Conservation (phyloP, 2,329 filamentous ascomycete species). For the Xylariaceae sp. region DNA sequence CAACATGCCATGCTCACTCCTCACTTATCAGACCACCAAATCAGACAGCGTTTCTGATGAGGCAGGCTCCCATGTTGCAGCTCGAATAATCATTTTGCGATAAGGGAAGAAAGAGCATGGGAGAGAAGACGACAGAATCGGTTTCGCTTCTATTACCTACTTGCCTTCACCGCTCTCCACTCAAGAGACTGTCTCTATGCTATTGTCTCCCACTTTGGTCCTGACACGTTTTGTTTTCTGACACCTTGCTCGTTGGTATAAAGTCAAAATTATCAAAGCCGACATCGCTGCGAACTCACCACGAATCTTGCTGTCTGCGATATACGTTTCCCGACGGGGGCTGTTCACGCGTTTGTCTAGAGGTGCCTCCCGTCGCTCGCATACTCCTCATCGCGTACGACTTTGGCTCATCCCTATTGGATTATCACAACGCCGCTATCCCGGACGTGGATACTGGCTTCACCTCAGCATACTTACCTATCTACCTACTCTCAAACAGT, state of each 20-base stretch:
- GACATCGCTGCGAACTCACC: background rate
- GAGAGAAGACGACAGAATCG: constrained; percentile 11
- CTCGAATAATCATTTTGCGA: constrained; percentile 23
- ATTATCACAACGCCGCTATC: constrained; percentile 15
- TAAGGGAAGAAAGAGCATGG: constrained; percentile 19
- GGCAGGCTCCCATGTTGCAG: constrained; percentile 18
- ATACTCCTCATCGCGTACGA: constrained; percentile 6
- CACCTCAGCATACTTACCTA: constrained; percentile 25
- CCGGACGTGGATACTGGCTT: constrained; percentile 24
- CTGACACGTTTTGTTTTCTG: constrained; percentile 9
- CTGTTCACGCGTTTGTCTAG: too few species aligned
- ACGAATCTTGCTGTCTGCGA: background rate
- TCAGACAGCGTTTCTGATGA: constrained; percentile 23
- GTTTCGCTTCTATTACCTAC: constrained; percentile 5
- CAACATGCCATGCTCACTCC: constrained; percentile 20
- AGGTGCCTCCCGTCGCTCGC: background rate
- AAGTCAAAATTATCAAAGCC: constrained; percentile 1
- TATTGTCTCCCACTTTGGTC: constrained; percentile 15
- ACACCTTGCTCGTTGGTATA: constrained; percentile 10
- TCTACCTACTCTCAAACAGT: constrained; percentile 15
- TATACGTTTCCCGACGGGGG: background rate
- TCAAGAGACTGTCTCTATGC: constrained; percentile 15
- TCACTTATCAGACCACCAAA: constrained; percentile 25
- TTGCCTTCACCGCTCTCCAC: constrained; percentile 20
- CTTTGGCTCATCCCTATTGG: constrained; percentile 11